phyloP scores from a whole-genome alignment of 257 asterid genomes.

The Solanum tacnaense region DNA sequence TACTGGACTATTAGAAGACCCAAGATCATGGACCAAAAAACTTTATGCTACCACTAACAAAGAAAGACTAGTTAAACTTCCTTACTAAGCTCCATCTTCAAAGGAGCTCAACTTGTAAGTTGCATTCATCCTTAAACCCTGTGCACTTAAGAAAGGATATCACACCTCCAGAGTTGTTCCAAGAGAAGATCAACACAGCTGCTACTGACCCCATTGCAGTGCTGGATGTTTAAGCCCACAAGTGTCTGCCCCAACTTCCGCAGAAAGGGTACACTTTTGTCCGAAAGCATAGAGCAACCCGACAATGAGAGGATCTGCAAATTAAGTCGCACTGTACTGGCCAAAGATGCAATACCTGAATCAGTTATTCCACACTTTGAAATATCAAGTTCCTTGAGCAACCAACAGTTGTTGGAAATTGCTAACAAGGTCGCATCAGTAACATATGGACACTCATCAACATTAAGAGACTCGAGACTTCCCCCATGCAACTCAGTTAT shows the following conservation, averaged over 20 bases:
- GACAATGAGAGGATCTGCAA: constrained; percentile 59
- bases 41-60: constrained; percentile 18
- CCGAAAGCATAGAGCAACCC: constrained; percentile 47
- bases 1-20: constrained; percentile 25
- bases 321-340: constrained; percentile 38
- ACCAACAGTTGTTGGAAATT: constrained; percentile 44
- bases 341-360: constrained; percentile 49
- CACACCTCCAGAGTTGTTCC: constrained; percentile 78
- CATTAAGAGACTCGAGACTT: constrained; percentile 54
- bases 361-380: constrained; percentile 50
- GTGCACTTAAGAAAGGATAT: constrained; percentile 45
- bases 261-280: constrained; percentile 47
- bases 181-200: constrained; percentile 31
- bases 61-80: constrained; percentile 8
- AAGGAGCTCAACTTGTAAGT: background rate
- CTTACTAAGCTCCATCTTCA: constrained; percentile 1
- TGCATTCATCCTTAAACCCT: background rate
- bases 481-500: constrained; percentile 51
- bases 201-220: constrained; percentile 47
- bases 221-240: constrained; percentile 65
- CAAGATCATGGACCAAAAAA: constrained; percentile 31
- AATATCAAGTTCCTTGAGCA: constrained; percentile 54
- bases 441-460: constrained; percentile 55
- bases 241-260: constrained; percentile 38
- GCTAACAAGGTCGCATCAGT: constrained; percentile 53